A percentile compares a stretch with the other conserved stretches of the same genome.
These are phyloP conservation scores for Kalmusia sp. DNA, from an alignment of 2,329 filamentous ascomycete genomes.

Conservation along the genomic window DNA sequence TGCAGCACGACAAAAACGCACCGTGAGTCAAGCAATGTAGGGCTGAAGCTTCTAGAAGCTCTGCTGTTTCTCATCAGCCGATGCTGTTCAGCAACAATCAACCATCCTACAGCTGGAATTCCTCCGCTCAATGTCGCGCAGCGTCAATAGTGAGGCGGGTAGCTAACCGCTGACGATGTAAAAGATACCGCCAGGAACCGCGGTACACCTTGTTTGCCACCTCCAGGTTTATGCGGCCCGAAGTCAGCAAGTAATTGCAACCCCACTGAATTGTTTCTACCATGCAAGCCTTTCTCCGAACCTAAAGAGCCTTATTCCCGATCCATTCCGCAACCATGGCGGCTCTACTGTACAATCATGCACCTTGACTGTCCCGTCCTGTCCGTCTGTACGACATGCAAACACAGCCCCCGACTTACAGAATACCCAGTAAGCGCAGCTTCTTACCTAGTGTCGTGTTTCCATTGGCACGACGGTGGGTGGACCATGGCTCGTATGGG, in stretches of 20 bases:
- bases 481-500: no score
- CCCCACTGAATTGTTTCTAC: no score
- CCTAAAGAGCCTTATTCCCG: no score
- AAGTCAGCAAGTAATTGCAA: background rate
- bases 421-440: no score
- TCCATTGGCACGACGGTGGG: no score
- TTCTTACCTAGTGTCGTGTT: background rate
- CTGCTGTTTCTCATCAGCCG: background rate
- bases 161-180: no score
- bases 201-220: slow-evolving; percentile 11
- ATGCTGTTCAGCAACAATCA: no score
- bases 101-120: no score
- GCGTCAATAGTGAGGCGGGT: no score
- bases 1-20: slow-evolving; percentile 4
- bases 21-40: slow-evolving; percentile 10
- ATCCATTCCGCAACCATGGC: background rate
- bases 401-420: background rate
- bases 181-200: background rate
- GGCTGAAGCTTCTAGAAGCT: slow-evolving; percentile 26
- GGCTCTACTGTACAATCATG: background rate
- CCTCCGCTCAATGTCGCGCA: no score
- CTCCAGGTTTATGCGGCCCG: slow-evolving; percentile 8
- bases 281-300: no score
- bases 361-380: background rate
- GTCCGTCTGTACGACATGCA: background rate